Conservation (phyloP, 2,329 filamentous ascomycete genomes). For the Pseudogymnoascus sp. region DNA sequence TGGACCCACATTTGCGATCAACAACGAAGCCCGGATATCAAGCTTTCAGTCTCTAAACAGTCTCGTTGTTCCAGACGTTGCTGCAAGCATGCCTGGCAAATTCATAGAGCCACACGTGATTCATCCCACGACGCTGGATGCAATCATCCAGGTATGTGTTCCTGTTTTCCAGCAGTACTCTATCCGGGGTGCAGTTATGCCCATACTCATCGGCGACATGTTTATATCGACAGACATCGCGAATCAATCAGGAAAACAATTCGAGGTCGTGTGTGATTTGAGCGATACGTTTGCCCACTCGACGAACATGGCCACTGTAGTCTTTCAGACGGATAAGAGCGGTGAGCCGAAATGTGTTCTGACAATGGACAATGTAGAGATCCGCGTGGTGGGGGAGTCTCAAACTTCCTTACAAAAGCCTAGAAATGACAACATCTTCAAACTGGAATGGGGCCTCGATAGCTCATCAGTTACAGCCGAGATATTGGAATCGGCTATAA, state of each 20-base stretch:
- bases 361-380: not conserved
- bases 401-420: not conserved
- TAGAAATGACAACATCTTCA: not conserved
- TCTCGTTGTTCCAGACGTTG: not conserved
- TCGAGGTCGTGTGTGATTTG: not conserved
- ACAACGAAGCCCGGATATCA: not conserved
- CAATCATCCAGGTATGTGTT: not conserved
- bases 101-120: not conserved
- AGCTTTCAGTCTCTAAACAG: not conserved
- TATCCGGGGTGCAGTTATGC: not conserved
- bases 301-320: not conserved
- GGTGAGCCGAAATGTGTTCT: not conserved
- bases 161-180: not conserved
- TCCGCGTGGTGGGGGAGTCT: not conserved
- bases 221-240: not conserved
- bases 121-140: not conserved
- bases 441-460: not conserved
- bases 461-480: not conserved
- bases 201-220: not conserved
- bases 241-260: not conserved
- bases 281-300: not conserved
- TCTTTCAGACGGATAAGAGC: not conserved
- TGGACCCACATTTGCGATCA: constrained; percentile 1
- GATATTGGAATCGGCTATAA: not conserved
- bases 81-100: not conserved